Evolutionary conservation across 371 early-diverging fungal genomes (phyloP).

Genomic region (Coemansia sp.): DNA sequence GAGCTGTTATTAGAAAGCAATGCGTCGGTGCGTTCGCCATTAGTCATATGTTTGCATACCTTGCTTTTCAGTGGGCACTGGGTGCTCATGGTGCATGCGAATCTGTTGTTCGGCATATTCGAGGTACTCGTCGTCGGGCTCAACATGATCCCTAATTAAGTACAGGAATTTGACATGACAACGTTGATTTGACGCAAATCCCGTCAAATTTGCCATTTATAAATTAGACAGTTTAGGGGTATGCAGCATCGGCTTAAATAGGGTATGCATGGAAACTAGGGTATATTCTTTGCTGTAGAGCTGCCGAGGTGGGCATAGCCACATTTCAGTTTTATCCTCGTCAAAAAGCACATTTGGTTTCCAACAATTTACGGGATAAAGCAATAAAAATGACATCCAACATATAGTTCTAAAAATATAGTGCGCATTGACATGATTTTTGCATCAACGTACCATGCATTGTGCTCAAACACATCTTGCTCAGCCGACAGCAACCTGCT

Average conservation of each 20-base stretch:
- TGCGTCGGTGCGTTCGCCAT: not conserved
- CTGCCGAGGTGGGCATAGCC: not conserved
- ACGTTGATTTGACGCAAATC: too few relatives aligned
- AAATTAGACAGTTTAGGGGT: not conserved
- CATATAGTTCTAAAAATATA: not conserved
- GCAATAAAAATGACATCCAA: not conserved
- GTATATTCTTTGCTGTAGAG: not conserved
- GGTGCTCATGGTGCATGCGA: conserved; percentile 45
- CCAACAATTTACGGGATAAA: conserved; percentile 2
- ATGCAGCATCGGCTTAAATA: not conserved
- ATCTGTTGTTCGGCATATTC: conserved; percentile 52
- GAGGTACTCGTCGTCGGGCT: conserved; percentile 50
- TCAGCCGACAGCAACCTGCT: conserved; percentile 44
- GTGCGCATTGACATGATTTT: not conserved
- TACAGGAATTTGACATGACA: too few relatives aligned
- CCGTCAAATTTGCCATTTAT: not conserved
- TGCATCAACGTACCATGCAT: conserved; percentile 50
- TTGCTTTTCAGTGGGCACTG: conserved; percentile 50
- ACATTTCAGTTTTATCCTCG: too few relatives aligned
- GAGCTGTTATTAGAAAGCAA: conserved; percentile 1
- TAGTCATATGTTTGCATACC: conserved; percentile 23
- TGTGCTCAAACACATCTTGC: conserved; percentile 52
- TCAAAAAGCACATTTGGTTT: not conserved
- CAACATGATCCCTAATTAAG: conserved; percentile 53
- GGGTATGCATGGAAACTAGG: not conserved